These are phyloP conservation scores for Glebionis coronaria DNA, from an alignment of 129 eudicot genomes.

Conservation along the genomic window DNA sequence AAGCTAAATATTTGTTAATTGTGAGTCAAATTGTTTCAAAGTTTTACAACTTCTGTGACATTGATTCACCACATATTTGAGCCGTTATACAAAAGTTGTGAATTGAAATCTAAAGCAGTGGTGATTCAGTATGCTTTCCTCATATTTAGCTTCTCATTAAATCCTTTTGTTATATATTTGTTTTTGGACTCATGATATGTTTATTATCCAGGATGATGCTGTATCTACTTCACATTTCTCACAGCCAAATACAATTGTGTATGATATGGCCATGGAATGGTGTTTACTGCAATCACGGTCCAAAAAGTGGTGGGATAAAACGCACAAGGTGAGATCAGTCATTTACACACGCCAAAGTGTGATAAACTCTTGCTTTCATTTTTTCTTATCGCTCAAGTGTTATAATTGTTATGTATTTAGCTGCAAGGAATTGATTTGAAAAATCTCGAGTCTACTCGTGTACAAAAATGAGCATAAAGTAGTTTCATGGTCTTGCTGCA, in stretches of 20 bases:
- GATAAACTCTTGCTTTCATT: not conserved
- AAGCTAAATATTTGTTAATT: no score
- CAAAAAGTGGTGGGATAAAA: slow-evolving; percentile 42
- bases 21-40: no score
- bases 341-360: slow-evolving; percentile 7
- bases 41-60: no score
- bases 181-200: slow-evolving; percentile 12
- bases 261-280: slow-evolving; percentile 94
- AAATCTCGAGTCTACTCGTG: slow-evolving; percentile 32
- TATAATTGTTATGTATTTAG: slow-evolving; percentile 25
- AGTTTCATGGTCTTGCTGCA: slow-evolving; percentile 11
- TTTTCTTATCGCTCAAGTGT: not conserved
- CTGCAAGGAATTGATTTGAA: slow-evolving; percentile 43
- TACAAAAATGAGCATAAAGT: slow-evolving; percentile 38
- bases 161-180: not conserved
- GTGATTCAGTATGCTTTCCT: no score
- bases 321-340: slow-evolving; percentile 50
- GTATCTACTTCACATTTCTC: slow-evolving; percentile 87
- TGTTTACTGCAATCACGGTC: slow-evolving; percentile 52
- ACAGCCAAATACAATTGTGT: slow-evolving; percentile 83
- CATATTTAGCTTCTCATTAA: no score
- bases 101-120: no score
- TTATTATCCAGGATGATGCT: slow-evolving; percentile 61
- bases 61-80: no score
- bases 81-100: no score